Evolutionary conservation across 78 protist genomes (phyloP).

Genomic region (Bigelowiella natans): DNA sequence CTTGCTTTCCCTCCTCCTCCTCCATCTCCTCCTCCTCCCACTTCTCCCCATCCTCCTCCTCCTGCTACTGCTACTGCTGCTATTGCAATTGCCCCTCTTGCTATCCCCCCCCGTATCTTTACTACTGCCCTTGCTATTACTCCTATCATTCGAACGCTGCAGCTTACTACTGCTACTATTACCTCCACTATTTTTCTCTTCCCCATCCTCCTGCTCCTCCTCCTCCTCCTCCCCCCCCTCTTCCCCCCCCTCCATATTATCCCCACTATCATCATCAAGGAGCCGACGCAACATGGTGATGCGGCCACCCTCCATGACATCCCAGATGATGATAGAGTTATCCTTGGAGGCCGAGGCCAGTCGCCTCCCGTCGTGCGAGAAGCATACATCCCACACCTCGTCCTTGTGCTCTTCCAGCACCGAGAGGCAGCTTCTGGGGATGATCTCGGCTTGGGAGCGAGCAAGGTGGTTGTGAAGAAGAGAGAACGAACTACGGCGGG

Average conservation of each 20-base stretch:
- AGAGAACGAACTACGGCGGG: neutral
- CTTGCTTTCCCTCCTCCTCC: too few species aligned
- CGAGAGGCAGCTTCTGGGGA: neutral
- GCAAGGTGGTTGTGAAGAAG: too few species aligned
- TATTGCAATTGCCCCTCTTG: too few species aligned
- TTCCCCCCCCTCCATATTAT: neutral
- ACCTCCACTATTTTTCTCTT: too few species aligned
- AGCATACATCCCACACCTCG: conserved; percentile 62
- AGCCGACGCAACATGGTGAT: neutral
- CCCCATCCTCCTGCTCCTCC: too few species aligned
- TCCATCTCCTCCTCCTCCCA: too few species aligned
- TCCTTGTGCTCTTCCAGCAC: conserved; percentile 53
- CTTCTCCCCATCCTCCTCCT: too few species aligned
- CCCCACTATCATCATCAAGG: neutral
- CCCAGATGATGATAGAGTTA: conserved; percentile 48
- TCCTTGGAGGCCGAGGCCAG: conserved; percentile 68
- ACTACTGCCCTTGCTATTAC: neutral
- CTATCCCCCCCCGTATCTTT: neutral
- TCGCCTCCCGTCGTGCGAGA: conserved; percentile 45
- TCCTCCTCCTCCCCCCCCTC: too few species aligned
- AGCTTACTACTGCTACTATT: neutral
- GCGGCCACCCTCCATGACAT: neutral
- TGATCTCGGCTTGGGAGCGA: too few species aligned
- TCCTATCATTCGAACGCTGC: neutral
- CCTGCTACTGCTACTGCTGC: too few species aligned